Base-by-base conservation (phyloP, 2,329 filamentous ascomycete species). In the Elsinoe perseae region DNA sequence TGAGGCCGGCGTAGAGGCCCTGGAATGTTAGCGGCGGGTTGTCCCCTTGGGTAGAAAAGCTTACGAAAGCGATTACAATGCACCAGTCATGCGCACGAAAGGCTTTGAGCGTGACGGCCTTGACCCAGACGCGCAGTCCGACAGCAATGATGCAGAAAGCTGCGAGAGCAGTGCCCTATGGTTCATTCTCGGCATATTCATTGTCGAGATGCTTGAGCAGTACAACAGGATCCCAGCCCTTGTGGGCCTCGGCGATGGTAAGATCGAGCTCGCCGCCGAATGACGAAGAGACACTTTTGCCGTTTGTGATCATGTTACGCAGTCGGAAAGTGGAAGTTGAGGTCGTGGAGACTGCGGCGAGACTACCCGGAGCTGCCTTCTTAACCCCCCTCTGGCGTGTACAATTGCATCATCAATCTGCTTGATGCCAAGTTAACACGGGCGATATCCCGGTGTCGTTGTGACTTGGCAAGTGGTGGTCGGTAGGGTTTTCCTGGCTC, bases 191-290 rank as follows among this genome's bases (percentile, higher is more conserved):
- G 10, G 43, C 43, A 21, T 48, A 48, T 18, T 48, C 20, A 18
- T 30, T 16, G 43, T 48, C 43, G 21, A 48, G 25, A 48, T 48
- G 43, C 20, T 16, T 23, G 43, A 48, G 43, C 20, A 48, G 43
- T 9, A 48, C 43, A 10, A 48, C 43, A 20, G 43, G 43, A 9
- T 48, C 43, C 43, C 43, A 48, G 4, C 43, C 43, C 14, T 48
- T 48, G 43, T 48, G 43, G 28, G 43, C 43, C 43, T 48, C 43
- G 21, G 43, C 43, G 23, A 48, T 48, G 43, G 43, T 48, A 23
- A 48, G 43, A 9, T 48, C 43, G 43, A 48, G 43, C 43, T 48
- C 43, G 12, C 25, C 10, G 21, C 43, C 43, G 10, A 48, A 48
- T 2, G 21, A 25, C n/a, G 43, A 48, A 30, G 43, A 48, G 3